These are phyloP conservation scores for Cercospora sp. DNA, from an alignment of 2,329 filamentous ascomycete genomes.

Conservation along the genomic window DNA sequence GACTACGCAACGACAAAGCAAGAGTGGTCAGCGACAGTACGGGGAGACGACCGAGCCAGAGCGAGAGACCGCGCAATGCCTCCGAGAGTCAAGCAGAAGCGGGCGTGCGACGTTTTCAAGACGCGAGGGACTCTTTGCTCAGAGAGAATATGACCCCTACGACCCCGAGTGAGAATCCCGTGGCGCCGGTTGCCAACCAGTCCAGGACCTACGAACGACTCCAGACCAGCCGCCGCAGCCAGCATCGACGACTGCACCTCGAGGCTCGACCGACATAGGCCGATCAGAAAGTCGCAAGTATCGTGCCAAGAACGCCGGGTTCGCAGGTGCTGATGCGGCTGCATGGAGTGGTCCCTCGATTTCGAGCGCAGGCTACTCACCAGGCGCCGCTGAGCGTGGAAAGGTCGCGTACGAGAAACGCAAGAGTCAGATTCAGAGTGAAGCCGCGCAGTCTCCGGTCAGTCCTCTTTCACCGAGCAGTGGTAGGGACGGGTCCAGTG, in stretches of 20 bases:
- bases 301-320: conserved; percentile 37
- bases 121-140: conserved; percentile 27
- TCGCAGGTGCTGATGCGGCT: conserved; percentile 37
- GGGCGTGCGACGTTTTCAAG: conserved; percentile 18
- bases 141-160: conserved; percentile 19
- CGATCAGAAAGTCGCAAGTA: conserved; percentile 32
- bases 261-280: conserved; percentile 19
- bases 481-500: conserved; percentile 13
- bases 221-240: conserved; percentile 3
- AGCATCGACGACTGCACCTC: background rate
- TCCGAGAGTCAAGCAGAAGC: conserved; percentile 22
- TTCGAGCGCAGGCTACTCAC: conserved; percentile 14
- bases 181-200: conserved; percentile 18
- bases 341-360: conserved; percentile 22
- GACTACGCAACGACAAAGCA: conserved; percentile 28
- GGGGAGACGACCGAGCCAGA: conserved; percentile 21
- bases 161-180: conserved; percentile 5
- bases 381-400: conserved; percentile 31
- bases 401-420: conserved; percentile 37
- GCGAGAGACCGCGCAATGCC: conserved; percentile 13
- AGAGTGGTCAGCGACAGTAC: conserved; percentile 34
- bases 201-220: conserved; percentile 17
- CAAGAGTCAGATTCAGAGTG: conserved; percentile 26
- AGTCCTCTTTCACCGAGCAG: conserved; percentile 26
- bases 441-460: conserved; percentile 25